phyloP scores from a whole-genome alignment of 2,329 filamentous ascomycete genomes.

The Trichophyton mentagrophytes region DNA sequence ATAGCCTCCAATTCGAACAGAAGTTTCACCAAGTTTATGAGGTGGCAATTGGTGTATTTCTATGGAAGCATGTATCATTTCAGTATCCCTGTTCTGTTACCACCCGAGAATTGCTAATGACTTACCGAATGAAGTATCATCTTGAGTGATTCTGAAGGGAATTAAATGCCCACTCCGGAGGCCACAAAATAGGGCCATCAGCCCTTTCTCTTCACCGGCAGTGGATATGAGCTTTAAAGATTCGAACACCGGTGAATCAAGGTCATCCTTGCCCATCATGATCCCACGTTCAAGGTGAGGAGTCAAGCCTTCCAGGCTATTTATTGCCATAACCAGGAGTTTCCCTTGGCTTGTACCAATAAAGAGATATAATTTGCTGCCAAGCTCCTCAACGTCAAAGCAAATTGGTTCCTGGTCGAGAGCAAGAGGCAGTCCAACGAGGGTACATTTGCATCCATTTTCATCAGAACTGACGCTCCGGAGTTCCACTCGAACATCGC shows the following conservation, averaged over 20 bases:
- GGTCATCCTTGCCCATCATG: slow-evolving; percentile 11
- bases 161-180: slow-evolving; percentile 35
- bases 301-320: slow-evolving; percentile 15
- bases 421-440: slow-evolving; percentile 15
- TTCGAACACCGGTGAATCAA: slow-evolving; percentile 26
- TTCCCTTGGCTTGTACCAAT: slow-evolving; percentile 30
- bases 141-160: slow-evolving; percentile 10
- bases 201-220: slow-evolving; percentile 9
- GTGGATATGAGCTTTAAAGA: slow-evolving; percentile 22
- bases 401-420: slow-evolving; percentile 28
- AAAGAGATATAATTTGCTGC: slow-evolving; percentile 22
- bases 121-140: neutral
- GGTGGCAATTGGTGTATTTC: slow-evolving; percentile 22
- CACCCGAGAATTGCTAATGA: neutral
- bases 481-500: slow-evolving; percentile 20
- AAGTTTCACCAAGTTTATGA: slow-evolving; percentile 26
- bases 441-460: slow-evolving; percentile 14
- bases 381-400: slow-evolving; percentile 22
- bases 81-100: neutral
- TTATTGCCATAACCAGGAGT: slow-evolving; percentile 20
- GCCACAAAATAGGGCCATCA: slow-evolving; percentile 30
- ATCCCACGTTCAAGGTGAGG: slow-evolving; percentile 16
- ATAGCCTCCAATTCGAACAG: slow-evolving; percentile 23
- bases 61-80: slow-evolving; percentile 9
- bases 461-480: slow-evolving; percentile 15